Base-by-base conservation (phyloP, 257 asterid species). In the Solanum appendiculatum region DNA sequence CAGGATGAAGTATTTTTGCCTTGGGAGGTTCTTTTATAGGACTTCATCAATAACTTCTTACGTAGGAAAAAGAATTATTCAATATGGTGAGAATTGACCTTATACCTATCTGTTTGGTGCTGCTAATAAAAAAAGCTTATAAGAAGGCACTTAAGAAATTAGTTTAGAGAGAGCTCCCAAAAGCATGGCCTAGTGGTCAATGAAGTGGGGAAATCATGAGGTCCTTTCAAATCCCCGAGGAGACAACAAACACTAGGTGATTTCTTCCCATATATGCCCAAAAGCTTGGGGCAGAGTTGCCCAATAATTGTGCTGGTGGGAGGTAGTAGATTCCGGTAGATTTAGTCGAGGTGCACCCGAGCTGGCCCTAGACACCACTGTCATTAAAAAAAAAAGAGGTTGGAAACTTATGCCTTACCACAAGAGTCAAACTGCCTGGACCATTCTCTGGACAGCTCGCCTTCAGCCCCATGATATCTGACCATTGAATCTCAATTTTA, bases 401-500 rank as follows among this genome's bases (percentile, higher is more conserved):
- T 21, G 64, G 68, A 29, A 37, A 80, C 44, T 48, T 27, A 29
- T 16, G 68, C 12, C 88, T 87, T 93, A 96, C 99, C 98, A 93
- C 92, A 78, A 95, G 21, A 74, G 93, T 93, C 88, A 96, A 88
- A 85, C 90, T 77, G 88, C 98, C 94, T 27, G 92, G 93, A 51
- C 88, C 91, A 88, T 90, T 73, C 84, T 93, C 96, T 31, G 98
- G 93, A 86, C 91, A 91, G 20, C 92, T 90, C 87, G 98, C 98
- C 88, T 92, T 95, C 82, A 96, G 88, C 68, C 92, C 96, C 87
- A 86, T 90, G 86, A 94, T 96, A 89, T 95, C 97, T 39, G 95
- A 91, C 98, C 98, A 95, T 89, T 93, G 97, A 87, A 96, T 93
- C 91, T 96, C 99, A 84, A 96, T 89, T 92, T 95, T 94, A 89